Conservation (phyloP, 2,329 filamentous ascomycete genomes). For the Ascochyta pisi region DNA sequence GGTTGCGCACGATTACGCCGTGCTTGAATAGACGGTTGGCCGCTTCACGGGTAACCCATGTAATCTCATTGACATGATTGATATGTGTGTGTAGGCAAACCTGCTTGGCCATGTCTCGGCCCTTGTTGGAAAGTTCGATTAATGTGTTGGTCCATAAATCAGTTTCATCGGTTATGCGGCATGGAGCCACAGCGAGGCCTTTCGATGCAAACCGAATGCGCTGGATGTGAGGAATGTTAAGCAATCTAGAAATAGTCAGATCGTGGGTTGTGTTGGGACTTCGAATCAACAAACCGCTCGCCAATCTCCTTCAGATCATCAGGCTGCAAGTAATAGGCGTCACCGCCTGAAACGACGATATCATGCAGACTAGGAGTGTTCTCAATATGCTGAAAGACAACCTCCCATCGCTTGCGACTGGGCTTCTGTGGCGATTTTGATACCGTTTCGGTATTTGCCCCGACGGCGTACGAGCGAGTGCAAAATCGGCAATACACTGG, state of each 20-base stretch:
- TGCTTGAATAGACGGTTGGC: slow-evolving; percentile 59
- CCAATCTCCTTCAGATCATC: slow-evolving; percentile 63
- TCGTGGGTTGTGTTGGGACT: too few relatives aligned
- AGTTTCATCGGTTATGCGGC: slow-evolving; percentile 59
- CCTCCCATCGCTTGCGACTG: slow-evolving; percentile 61
- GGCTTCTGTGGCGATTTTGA: slow-evolving; percentile 46
- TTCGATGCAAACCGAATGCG: slow-evolving; percentile 69
- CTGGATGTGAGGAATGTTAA: slow-evolving; percentile 64
- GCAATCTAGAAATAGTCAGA: slow-evolving; percentile 49
- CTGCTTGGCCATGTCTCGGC: slow-evolving; percentile 62
- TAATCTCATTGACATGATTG: slow-evolving; percentile 68
- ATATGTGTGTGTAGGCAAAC: slow-evolving; percentile 71
- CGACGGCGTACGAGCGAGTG: slow-evolving; percentile 67
- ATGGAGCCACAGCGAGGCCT: slow-evolving; percentile 66
- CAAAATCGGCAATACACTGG: slow-evolving; percentile 70
- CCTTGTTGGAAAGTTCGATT: slow-evolving; percentile 59
- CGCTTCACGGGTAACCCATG: slow-evolving; percentile 64
- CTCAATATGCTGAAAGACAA: slow-evolving; percentile 64
- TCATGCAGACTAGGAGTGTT: slow-evolving; percentile 59
- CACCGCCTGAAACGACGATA: slow-evolving; percentile 69
- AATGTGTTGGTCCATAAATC: slow-evolving; percentile 64
- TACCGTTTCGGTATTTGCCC: slow-evolving; percentile 61
- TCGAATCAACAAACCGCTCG: slow-evolving; percentile 38
- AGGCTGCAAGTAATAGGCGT: slow-evolving; percentile 64
- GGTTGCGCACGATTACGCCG: slow-evolving; percentile 65